Evolutionary conservation across 2,329 filamentous ascomycete species (phyloP).

Genomic region (Diaporthe helianthi): DNA sequence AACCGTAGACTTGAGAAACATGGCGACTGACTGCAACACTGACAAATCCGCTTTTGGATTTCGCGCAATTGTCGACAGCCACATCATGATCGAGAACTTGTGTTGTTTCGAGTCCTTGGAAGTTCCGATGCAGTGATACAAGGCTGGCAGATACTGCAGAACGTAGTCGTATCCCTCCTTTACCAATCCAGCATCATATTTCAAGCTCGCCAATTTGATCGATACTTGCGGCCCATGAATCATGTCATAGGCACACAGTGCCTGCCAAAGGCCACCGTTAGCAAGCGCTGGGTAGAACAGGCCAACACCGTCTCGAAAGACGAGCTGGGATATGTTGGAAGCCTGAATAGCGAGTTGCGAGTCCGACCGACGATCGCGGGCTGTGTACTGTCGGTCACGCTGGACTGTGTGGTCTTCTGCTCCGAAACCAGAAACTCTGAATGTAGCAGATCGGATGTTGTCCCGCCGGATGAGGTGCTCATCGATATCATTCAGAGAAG

Average conservation of each 20-base stretch:
- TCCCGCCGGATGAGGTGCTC: slow-evolving; percentile 36
- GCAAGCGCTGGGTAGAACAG: background rate
- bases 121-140: background rate
- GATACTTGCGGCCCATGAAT: background rate
- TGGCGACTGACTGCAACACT: background rate
- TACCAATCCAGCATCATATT: background rate
- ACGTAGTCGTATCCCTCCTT: background rate
- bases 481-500: background rate
- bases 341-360: background rate
- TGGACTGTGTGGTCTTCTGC: slow-evolving; percentile 37
- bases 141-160: background rate
- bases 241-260: background rate
- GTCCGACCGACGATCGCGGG: background rate
- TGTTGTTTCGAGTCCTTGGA: background rate
- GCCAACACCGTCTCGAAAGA: background rate
- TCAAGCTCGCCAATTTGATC: background rate
- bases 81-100: slow-evolving; percentile 5
- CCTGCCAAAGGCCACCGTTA: background rate
- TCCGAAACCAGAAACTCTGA: slow-evolving; percentile 40
- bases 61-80: background rate
- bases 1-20: slow-evolving; percentile 1
- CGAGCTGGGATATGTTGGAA: background rate
- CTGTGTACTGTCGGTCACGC: slow-evolving; percentile 32
- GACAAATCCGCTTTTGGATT: background rate
- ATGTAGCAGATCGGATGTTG: slow-evolving; percentile 50